Evolutionary conservation across 768 basidiomycete genomes (phyloP), one percentile per base, ranked within the genome.

Genomic region (Pleurotus djamor): DNA sequence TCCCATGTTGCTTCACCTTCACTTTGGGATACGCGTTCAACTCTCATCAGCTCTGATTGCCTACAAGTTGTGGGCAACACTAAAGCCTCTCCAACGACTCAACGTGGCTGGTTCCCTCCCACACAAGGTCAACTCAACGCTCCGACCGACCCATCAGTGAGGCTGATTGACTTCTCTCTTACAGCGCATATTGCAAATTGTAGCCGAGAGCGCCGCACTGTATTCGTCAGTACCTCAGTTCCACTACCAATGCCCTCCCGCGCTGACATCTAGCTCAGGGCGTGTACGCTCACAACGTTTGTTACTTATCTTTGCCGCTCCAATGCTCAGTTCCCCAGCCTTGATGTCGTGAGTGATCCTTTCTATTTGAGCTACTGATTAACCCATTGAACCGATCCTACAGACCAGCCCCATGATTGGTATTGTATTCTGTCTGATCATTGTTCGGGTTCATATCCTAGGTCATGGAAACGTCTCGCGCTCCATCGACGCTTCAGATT

Each of bases 311-410:
- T 47, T 47, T 47, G 45, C 45, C 45, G 45, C 7, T 47, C 45
- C 6, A 47, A 47, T 47, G 45, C 45, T 6, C 45, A 47, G n/a
- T 47, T 9, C n/a, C 45, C 45, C 7, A 47, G 45, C 45, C 45
- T 47, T 5, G 45, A 47, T n/a, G 6, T 16, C 12, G 45, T 47
- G 45, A 47, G 45, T 47, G 12, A 6, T 47, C 21, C 48, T 36
- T 35, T 60, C 38, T 32, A 59, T 52, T 7, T 14, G 38, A 41
- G n/a, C n/a, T 58, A 66, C 65, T 52, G 63, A 63, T 48, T 16
- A 52, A n/a, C 43, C 52, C 37, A 50, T 52, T 50, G 48, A 43
- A 37, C 55, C 7, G 14, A 14, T 7, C 7, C 38, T 41, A 41
- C 61, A 43, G 57, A 43, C 60, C n/a, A 44, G 21, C 17, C 33